phyloP scores from a whole-genome alignment of 1,284 basidiomycete species.

The Xerocomus nothofagi region DNA sequence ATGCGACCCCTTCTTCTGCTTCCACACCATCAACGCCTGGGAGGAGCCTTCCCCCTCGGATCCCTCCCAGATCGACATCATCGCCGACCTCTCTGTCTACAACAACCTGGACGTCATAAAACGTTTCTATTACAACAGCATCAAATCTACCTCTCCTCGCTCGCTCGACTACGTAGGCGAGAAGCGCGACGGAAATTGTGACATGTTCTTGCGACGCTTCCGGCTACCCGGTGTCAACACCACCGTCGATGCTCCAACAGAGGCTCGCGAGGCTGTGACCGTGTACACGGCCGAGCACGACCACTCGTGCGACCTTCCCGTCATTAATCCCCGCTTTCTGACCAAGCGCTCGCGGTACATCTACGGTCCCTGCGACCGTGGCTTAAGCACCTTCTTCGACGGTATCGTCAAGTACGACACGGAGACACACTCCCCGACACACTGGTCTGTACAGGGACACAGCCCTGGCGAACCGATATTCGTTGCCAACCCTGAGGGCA shows the following conservation, averaged over 20 bases:
- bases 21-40: slow-evolving; percentile 40
- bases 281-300: slow-evolving; percentile 23
- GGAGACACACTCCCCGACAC: slow-evolving; percentile 18
- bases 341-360: slow-evolving; percentile 37
- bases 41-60: slow-evolving; percentile 33
- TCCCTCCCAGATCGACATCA: slow-evolving; percentile 32
- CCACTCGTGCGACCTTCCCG: slow-evolving; percentile 38
- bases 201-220: slow-evolving; percentile 30
- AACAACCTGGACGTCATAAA: slow-evolving; percentile 32
- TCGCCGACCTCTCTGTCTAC: slow-evolving; percentile 40
- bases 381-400: slow-evolving; percentile 36
- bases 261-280: slow-evolving; percentile 21
- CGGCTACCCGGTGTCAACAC: slow-evolving; percentile 25
- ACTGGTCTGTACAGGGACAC: slow-evolving; percentile 34
- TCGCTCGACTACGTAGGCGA: slow-evolving; percentile 33
- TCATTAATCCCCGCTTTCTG: slow-evolving; percentile 31
- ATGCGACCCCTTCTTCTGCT: slow-evolving; percentile 40
- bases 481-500: slow-evolving; percentile 30
- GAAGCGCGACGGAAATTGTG: slow-evolving; percentile 14
- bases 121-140: slow-evolving; percentile 26
- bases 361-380: slow-evolving; percentile 32
- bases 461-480: slow-evolving; percentile 41
- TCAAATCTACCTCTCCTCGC: slow-evolving; percentile 31
- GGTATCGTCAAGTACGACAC: slow-evolving; percentile 38
- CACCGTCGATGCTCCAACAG: slow-evolving; percentile 15